Base-by-base conservation (phyloP, 202 grass and related monocot genomes). In the Saccharum hybrid region DNA sequence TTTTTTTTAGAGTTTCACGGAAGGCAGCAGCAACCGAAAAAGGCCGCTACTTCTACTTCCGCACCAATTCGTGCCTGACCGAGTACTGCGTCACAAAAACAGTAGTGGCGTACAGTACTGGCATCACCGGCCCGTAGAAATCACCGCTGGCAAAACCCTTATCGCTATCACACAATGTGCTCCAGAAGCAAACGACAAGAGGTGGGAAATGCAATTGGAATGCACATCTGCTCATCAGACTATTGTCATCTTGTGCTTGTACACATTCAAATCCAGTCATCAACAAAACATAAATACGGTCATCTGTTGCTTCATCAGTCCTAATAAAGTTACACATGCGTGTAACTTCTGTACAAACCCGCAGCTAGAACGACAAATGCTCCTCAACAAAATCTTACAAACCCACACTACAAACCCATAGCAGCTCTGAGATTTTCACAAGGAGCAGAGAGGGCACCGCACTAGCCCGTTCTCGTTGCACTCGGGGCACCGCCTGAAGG, bases 391-490 rank as follows among this genome's bases (percentile, higher is more conserved):
- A 21, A 57, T 57, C 54, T 57, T 21, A 59, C 54, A 69, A 82
- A 56, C 78, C 2, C 87, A 89, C 65, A 30, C 78, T 73, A 46
- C 4, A 48, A 8, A n/a, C 18, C 33, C 68, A 39, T 3, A 31
- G 39, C 40, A 75, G 66, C 26, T 45, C 19, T 79, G 68, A 28
- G 61, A 75, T 74, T 68, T 11, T 84, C 76, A 86, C 19, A 71
- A 34, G 80, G 67, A 82, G 72, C 85, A 87, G 41, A 98, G 72
- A 45, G 90, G 88, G 41, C 95, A 98, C 28, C 92, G 85, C 15
- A 94, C 89, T 2, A 98, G 86, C 2, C 95, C 95, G 52, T 98
- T 98, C 83, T 98, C 95, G 73, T 98, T 98, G 88, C 95, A 98
- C 26, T 94, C 90, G 59, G 85, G 78, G 77, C 95, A 98, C 6